Conservation (phyloP, 179 eudicot genomes). For the Dionaea muscipula region DNA sequence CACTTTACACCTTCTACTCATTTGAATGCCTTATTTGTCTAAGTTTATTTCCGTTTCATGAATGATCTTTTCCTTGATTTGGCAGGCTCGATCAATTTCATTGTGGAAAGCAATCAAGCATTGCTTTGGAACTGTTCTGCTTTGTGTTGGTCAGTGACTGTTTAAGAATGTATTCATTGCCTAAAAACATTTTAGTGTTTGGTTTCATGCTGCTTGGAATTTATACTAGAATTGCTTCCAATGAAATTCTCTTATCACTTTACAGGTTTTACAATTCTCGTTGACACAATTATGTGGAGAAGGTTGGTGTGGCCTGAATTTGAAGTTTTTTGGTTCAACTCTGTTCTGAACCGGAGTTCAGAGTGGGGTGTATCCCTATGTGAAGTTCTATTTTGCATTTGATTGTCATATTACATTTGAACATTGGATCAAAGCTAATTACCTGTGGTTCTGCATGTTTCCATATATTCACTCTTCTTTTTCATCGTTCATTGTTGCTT, state of each 20-base stretch:
- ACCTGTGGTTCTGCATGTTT: too few relatives aligned
- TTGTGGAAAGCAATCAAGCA: slow-evolving; percentile 54
- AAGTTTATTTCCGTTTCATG: background rate
- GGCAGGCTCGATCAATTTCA: slow-evolving; percentile 72
- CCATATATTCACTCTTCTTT: too few relatives aligned
- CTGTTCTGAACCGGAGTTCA: slow-evolving; percentile 81
- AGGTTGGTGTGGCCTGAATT: slow-evolving; percentile 83
- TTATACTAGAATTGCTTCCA: slow-evolving; percentile 4
- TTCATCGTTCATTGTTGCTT: background rate
- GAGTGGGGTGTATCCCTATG: slow-evolving; percentile 96
- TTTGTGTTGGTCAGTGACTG: slow-evolving; percentile 58
- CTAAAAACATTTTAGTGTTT: background rate
- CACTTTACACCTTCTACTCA: too few relatives aligned
- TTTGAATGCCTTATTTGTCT: too few relatives aligned
- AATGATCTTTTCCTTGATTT: slow-evolving; percentile 1
- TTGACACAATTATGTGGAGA: slow-evolving; percentile 76
- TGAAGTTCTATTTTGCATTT: slow-evolving; percentile 5
- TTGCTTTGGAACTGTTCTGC: slow-evolving; percentile 23
- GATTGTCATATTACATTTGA: background rate
- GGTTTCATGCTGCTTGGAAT: background rate
- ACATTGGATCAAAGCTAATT: too few relatives aligned
- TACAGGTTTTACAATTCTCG: slow-evolving; percentile 55
- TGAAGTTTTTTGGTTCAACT: slow-evolving; percentile 93
- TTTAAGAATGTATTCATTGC: background rate
- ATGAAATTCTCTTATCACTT: background rate